Evolutionary conservation across 441 rosid genomes (phyloP).

Genomic region (Heliophila coronopifolia): DNA sequence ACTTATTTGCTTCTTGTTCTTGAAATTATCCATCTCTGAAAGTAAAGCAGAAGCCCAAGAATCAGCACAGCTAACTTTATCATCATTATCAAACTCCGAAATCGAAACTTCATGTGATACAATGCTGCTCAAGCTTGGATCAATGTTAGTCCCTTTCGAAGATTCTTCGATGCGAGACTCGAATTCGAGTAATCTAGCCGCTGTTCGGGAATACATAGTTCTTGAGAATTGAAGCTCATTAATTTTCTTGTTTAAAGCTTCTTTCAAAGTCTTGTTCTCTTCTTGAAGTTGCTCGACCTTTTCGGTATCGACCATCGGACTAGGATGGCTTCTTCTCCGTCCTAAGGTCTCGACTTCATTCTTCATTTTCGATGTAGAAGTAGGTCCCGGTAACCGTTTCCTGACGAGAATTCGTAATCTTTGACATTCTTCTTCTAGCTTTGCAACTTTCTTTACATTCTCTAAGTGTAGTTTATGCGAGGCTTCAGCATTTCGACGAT

Average conservation of each 20-base stretch:
- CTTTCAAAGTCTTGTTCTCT: conserved; percentile 73
- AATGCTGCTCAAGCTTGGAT: conserved; percentile 35
- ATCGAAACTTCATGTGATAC: conserved; percentile 40
- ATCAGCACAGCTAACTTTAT: conserved; percentile 57
- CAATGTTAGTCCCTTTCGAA: conserved; percentile 39
- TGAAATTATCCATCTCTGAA: conserved; percentile 65
- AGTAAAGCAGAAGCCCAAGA: conserved; percentile 71
- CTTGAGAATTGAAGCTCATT: conserved; percentile 68
- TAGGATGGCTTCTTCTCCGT: conserved; percentile 41
- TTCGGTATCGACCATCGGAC: conserved; percentile 29
- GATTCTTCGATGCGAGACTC: conserved; percentile 57
- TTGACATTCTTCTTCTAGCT: conserved; percentile 84
- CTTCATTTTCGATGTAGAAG: conserved; percentile 66
- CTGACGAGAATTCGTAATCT: conserved; percentile 63
- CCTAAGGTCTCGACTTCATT: conserved; percentile 69
- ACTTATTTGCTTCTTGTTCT: conserved; percentile 39
- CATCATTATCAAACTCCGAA: conserved; percentile 54
- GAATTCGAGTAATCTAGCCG: conserved; percentile 52
- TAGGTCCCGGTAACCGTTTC: conserved; percentile 76
- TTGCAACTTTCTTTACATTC: conserved; percentile 68
- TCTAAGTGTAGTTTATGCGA: conserved; percentile 69
- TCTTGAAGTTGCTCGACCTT: conserved; percentile 49
- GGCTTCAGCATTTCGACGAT: conserved; percentile 53
- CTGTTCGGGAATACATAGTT: conserved; percentile 49
- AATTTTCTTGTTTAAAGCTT: conserved; percentile 52